phyloP scores from a whole-genome alignment of 352 stramenopile genomes.

The Pythium vanterpoolii region DNA sequence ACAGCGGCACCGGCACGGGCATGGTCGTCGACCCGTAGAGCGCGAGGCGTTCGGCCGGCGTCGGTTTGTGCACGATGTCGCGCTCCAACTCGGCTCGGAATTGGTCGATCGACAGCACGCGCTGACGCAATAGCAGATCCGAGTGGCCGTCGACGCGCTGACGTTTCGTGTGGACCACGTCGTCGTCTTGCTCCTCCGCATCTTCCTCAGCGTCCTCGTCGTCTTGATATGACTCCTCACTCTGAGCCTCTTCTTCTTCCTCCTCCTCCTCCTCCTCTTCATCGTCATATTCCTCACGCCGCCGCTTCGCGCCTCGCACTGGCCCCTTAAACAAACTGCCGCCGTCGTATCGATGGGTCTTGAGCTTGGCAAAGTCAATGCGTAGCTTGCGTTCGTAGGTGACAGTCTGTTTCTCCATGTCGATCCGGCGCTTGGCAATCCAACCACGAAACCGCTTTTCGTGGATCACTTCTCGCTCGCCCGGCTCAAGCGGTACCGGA shows the following conservation, averaged over 20 bases:
- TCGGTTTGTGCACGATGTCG: background rate
- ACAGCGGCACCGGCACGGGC: constrained; percentile 29
- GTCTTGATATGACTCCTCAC: background rate
- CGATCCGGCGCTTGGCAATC: constrained; percentile 2
- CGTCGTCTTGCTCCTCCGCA: background rate
- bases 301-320: background rate
- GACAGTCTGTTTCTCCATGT: constrained; percentile 3
- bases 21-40: background rate
- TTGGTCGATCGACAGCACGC: background rate
- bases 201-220: background rate
- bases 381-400: constrained; percentile 2
- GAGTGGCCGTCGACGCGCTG: background rate
- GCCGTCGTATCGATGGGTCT: background rate
- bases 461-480: constrained; percentile 4
- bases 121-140: constrained; percentile 3
- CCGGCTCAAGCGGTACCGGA: background rate
- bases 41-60: background rate
- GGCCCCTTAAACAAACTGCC: background rate
- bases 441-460: constrained; percentile 6
- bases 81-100: constrained; percentile 4
- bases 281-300: background rate
- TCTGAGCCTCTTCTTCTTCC: background rate
- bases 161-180: background rate
- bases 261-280: background rate
- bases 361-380: constrained; percentile 8